Evolutionary conservation across 345 rosid species (phyloP).

Genomic region (Psidium guajava): DNA sequence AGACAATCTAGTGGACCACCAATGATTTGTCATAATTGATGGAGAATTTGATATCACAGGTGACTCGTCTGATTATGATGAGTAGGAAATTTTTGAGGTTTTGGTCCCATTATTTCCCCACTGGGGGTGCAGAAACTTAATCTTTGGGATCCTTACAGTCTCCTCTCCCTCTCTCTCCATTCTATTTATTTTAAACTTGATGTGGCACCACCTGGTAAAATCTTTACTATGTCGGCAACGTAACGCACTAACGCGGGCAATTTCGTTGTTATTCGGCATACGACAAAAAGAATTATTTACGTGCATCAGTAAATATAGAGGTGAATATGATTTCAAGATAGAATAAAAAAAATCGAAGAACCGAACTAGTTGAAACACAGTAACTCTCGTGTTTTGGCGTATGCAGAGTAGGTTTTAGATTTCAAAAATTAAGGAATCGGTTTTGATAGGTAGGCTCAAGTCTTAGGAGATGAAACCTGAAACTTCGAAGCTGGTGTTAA

Average conservation of each 20-base stretch:
- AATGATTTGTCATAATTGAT: slow-evolving; percentile 1
- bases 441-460: too few relatives aligned
- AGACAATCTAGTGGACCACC: not conserved
- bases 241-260: not conserved
- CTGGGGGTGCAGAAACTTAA: not conserved
- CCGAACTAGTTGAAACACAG: too few relatives aligned
- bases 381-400: too few relatives aligned
- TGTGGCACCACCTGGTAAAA: not conserved
- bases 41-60: not conserved
- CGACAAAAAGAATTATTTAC: not conserved
- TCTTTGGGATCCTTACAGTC: not conserved
- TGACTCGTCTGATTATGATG: not conserved
- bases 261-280: not conserved
- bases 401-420: too few relatives aligned
- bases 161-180: not conserved
- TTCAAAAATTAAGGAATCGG: too few relatives aligned
- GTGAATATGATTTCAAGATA: too few relatives aligned
- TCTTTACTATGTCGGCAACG: not conserved
- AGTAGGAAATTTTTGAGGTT: not conserved
- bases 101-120: not conserved
- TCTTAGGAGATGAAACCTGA: too few relatives aligned
- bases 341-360: too few relatives aligned
- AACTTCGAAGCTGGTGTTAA: too few relatives aligned
- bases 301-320: not conserved
- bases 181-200: not conserved